These are phyloP conservation scores for Apiotrichum mycotoxinovorans DNA, from an alignment of 1,284 basidiomycete genomes.

Conservation along the genomic window DNA sequence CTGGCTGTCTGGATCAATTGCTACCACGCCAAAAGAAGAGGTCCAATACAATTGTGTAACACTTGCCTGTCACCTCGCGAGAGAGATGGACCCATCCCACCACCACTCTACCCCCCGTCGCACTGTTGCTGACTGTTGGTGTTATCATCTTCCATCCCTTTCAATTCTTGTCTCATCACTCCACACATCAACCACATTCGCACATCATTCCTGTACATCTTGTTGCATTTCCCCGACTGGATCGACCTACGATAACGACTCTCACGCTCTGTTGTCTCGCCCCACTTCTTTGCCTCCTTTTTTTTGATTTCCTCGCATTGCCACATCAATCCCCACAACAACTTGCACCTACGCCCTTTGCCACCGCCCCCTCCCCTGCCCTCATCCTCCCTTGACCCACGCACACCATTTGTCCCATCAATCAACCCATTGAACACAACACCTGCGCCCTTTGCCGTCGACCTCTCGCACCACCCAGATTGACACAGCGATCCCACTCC, in stretches of 20 bases:
- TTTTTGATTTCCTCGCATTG: background rate
- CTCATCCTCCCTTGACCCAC: too few species aligned
- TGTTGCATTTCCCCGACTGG: background rate
- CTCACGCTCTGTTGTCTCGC: background rate
- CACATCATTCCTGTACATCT: background rate
- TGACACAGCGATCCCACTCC: background rate
- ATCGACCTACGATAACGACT: background rate
- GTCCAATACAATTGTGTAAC: too few species aligned
- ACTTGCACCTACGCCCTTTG: background rate
- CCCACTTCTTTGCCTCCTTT: too few species aligned
- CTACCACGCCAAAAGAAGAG: too few species aligned
- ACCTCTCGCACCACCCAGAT: background rate
- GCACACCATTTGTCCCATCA: too few species aligned
- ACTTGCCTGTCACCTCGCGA: too few species aligned
- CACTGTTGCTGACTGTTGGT: too few species aligned
- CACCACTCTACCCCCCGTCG: background rate
- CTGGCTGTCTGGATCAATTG: too few species aligned
- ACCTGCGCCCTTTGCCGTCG: background rate
- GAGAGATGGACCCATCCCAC: too few species aligned
- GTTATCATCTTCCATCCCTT: background rate
- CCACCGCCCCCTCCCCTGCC: too few species aligned
- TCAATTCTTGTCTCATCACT: background rate
- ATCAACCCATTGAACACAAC: too few species aligned
- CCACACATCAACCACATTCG: background rate
- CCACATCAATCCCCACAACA: background rate